These are phyloP conservation scores for Septoria linicola DNA, from an alignment of 2,329 filamentous ascomycete genomes.

Conservation along the genomic window DNA sequence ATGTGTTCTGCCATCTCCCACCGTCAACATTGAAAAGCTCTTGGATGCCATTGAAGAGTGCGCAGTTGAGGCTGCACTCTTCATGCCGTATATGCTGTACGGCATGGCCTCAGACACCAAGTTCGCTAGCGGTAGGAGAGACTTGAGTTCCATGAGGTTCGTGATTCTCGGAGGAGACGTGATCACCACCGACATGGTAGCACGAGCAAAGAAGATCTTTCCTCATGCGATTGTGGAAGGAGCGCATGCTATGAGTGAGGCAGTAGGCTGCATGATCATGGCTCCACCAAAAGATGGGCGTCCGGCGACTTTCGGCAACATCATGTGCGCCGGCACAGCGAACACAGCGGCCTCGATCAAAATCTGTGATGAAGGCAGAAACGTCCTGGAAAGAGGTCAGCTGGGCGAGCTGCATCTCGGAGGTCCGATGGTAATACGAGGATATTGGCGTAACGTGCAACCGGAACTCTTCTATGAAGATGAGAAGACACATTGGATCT, in stretches of 20 bases:
- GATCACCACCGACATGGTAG: conserved; percentile 7
- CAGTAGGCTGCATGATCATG: background rate
- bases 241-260: background rate
- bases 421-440: background rate
- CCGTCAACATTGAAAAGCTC: background rate
- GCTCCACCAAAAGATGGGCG: background rate
- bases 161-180: conserved; percentile 6
- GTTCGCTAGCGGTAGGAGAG: background rate
- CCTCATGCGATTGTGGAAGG: background rate
- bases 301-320: background rate
- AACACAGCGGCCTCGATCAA: background rate
- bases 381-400: conserved; percentile 4
- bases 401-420: conserved; percentile 11
- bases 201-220: conserved; percentile 4
- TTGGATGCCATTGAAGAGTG: conserved; percentile 1
- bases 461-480: conserved; percentile 10
- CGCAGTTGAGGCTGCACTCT: background rate
- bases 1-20: background rate
- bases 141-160: background rate
- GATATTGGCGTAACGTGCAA: conserved; percentile 8
- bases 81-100: background rate
- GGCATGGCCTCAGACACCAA: background rate
- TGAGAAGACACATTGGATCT: conserved; percentile 18
- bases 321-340: background rate
- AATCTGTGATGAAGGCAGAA: conserved; percentile 3